Evolutionary conservation across 2,329 filamentous ascomycete genomes (phyloP).

Genomic region (Ophiosphaerella narmari): DNA sequence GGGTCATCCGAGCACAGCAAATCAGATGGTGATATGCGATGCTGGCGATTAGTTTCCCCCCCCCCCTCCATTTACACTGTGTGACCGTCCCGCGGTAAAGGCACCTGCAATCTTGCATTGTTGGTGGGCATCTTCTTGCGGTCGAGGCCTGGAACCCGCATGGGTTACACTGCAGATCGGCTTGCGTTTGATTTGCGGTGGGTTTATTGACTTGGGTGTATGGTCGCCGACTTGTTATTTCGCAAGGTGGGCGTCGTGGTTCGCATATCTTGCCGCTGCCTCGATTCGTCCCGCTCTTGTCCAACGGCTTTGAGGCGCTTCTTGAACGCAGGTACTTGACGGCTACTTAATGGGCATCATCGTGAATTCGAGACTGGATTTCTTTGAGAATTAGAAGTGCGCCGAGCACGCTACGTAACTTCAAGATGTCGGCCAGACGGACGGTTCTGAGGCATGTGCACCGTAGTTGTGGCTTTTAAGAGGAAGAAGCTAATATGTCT

Average conservation of each 20-base stretch:
- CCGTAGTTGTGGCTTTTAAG: background rate
- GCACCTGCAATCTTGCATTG: conserved; percentile 7
- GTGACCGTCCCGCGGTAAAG: conserved; percentile 17
- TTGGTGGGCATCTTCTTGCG: conserved; percentile 6
- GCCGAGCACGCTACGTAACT: conserved; percentile 2
- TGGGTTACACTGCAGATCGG: conserved; percentile 3
- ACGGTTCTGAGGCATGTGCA: conserved; percentile 27
- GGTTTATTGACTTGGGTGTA: conserved; percentile 16
- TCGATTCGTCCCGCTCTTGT: conserved; percentile 9
- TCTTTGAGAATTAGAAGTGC: too few relatives aligned
- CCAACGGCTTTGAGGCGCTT: conserved; percentile 3
- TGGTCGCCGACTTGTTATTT: conserved; percentile 18
- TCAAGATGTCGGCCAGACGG: conserved; percentile 29
- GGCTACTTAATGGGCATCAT: conserved; percentile 3
- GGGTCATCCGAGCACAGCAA: background rate
- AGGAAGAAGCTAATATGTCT: background rate
- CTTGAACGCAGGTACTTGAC: background rate
- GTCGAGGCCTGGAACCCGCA: conserved; percentile 14
- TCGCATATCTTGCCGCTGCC: conserved; percentile 14
- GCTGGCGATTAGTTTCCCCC: conserved; percentile 10
- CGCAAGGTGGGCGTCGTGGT: conserved; percentile 17
- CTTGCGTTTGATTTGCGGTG: background rate
- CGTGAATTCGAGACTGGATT: background rate
- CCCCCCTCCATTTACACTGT: conserved; percentile 4
- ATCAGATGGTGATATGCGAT: conserved; percentile 2